These are phyloP conservation scores for Daedaleopsis nitida DNA, from an alignment of 768 basidiomycete genomes.

Conservation along the genomic window DNA sequence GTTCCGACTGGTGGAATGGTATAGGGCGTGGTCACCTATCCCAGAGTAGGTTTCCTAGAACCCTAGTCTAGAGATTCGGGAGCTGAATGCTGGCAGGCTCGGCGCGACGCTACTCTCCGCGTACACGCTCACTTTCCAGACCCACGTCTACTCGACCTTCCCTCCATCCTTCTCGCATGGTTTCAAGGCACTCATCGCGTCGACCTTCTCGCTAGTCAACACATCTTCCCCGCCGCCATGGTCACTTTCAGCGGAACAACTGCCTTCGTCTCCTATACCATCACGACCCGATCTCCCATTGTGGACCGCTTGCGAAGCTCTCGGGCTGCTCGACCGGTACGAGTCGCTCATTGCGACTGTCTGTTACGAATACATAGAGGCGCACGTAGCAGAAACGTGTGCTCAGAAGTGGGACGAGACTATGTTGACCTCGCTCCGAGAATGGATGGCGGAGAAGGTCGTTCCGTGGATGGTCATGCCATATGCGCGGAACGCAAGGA, in stretches of 20 bases:
- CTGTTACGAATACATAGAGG: conserved; percentile 85
- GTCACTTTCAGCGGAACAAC: conserved; percentile 13
- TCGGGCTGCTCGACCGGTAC: conserved; percentile 81
- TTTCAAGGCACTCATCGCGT: conserved; percentile 66
- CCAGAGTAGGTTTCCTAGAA: conserved; percentile 41
- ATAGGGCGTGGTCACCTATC: conserved; percentile 71
- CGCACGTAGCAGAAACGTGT: conserved; percentile 66
- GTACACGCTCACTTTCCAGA: conserved; percentile 73
- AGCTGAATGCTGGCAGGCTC: conserved; percentile 43
- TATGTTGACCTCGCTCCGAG: conserved; percentile 59
- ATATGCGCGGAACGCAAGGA: conserved; percentile 68
- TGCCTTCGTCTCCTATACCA: conserved; percentile 4
- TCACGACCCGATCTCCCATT: conserved; percentile 39
- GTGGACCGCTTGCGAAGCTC: conserved; percentile 64
- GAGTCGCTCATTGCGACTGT: conserved; percentile 83
- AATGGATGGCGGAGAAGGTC: conserved; percentile 80
- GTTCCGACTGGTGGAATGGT: conserved; percentile 68
- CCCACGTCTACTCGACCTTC: conserved; percentile 69
- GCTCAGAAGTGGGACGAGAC: conserved; percentile 68
- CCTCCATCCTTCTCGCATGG: conserved; percentile 68
- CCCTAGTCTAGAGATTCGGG: conserved; percentile 1
- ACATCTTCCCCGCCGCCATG: conserved; percentile 26
- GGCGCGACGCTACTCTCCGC: conserved; percentile 59
- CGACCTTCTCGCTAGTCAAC: conserved; percentile 43
- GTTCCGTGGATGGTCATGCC: conserved; percentile 86